Base-by-base conservation (phyloP, 495 filamentous ascomycete genomes). In the Xylaria telfairii region DNA sequence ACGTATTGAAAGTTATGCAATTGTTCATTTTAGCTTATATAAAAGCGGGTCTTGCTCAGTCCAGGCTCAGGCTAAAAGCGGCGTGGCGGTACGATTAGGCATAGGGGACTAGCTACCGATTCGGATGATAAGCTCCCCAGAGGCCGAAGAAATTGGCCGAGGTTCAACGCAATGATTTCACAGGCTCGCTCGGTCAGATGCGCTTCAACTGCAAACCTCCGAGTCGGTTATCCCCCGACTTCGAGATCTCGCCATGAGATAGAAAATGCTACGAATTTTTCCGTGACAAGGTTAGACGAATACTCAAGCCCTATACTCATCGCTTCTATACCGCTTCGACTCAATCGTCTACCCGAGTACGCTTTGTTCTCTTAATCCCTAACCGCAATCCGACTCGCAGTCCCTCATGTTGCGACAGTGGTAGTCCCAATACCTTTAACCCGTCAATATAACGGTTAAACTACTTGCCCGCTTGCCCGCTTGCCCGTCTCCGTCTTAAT, bases 401-500 rank as follows among this genome's bases (percentile, higher is more conserved):
- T 24, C 26, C 37, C 21, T 26, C 6, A 49, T 62, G 42, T 34
- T 28, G 56, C 56, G 28, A n/a, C n/a, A n/a, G 56, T 69, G 39
- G 53, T 41, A 28, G 56, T 49, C 39, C 26, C 37, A 4, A 12
- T 32, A 56, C 24, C 24, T 63, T 17, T 28, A 41, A 41, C 68
- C 49, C 30, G 51, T 49, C 47, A 57, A 64, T 57, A 65, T 65
- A 70, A 41, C 67, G 67, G 67, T 69, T 69, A 69, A 69, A 69
- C 42, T 61, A 37, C 56, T 32, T 41, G 54, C n/a, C n/a, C n/a
- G n/a, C n/a, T n/a, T n/a, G n/a, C n/a, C n/a, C n/a, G n/a, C n/a
- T n/a, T n/a, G n/a, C n/a, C n/a, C n/a, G 56, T 13, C 41, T 24
- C 30, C 56, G 42, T 61, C 56, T 13, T 41, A 8, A 41, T 59